Evolutionary conservation across 306 rosid species (phyloP).

Genomic region (Quercus ilex): DNA sequence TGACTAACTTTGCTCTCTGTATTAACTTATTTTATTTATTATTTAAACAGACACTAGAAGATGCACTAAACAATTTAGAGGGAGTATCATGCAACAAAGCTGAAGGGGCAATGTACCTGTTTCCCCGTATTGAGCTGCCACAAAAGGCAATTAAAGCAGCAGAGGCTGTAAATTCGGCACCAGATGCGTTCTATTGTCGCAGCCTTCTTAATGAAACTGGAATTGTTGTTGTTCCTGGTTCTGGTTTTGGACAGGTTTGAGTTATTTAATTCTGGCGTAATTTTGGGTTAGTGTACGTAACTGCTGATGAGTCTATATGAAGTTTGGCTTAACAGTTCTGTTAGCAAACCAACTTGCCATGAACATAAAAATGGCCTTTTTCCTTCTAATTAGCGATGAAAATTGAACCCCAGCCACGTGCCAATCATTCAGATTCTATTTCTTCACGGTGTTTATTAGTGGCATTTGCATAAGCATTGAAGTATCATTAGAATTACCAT

Average conservation of each 20-base stretch:
- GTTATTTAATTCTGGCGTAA: neutral
- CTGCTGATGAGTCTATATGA: neutral
- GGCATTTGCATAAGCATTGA: too few relatives aligned
- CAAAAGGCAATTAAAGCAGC: conserved; percentile 82
- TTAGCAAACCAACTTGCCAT: neutral
- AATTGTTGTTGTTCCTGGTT: conserved; percentile 84
- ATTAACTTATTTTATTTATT: neutral
- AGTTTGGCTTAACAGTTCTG: neutral
- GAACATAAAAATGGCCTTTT: neutral
- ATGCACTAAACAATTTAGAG: conserved; percentile 68
- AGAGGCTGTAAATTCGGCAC: conserved; percentile 50
- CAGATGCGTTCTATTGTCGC: conserved; percentile 75
- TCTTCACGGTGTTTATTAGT: too few relatives aligned
- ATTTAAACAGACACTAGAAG: conserved; percentile 56
- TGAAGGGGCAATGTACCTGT: conserved; percentile 92
- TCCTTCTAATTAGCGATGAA: neutral
- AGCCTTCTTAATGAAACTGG: conserved; percentile 81
- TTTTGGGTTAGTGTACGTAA: neutral
- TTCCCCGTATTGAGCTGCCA: conserved; percentile 61
- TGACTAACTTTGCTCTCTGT: neutral
- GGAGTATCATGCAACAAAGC: conserved; percentile 89
- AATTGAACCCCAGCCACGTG: neutral
- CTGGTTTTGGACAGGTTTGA: conserved; percentile 92
- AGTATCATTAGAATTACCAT: too few relatives aligned
- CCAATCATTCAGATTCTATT: too few relatives aligned